phyloP scores from a whole-genome alignment of 192 early-diverging fungal genomes.

The Entomortierella lignicola region DNA sequence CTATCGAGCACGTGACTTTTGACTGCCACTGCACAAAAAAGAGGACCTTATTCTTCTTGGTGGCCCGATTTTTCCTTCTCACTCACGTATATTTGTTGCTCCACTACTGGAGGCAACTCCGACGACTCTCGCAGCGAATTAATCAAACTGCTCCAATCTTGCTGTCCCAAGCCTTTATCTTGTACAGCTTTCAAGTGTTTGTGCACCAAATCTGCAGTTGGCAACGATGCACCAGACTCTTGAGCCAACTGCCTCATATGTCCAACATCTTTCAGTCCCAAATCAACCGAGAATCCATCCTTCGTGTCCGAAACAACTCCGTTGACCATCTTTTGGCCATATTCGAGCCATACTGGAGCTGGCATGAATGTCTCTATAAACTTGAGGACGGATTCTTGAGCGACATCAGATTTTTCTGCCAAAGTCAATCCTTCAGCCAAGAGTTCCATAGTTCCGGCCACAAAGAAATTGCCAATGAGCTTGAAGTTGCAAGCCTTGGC shows the following conservation, averaged over 20 bases:
- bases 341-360: constrained; percentile 45
- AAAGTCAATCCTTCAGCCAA: constrained; percentile 75
- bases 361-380: constrained; percentile 70
- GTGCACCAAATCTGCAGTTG: constrained; percentile 49
- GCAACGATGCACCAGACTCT: constrained; percentile 50
- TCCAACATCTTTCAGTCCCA: constrained; percentile 62
- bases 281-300: constrained; percentile 56
- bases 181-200: constrained; percentile 37
- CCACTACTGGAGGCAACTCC: constrained; percentile 5
- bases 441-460: constrained; percentile 65
- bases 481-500: constrained; percentile 67
- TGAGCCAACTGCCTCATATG: constrained; percentile 58
- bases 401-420: constrained; percentile 66
- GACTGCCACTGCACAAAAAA: no score
- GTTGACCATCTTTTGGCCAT: constrained; percentile 35
- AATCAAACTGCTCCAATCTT: constrained; percentile 50
- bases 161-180: constrained; percentile 25
- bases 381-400: constrained; percentile 64
- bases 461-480: constrained; percentile 76
- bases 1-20: no score
- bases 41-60: neutral
- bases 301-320: constrained; percentile 30
- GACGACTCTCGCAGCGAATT: constrained; percentile 18
- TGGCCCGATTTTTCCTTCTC: constrained; percentile 4
- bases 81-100: neutral